phyloP scores from a whole-genome alignment of 345 rosid genomes.

The Euphorbia peplus region DNA sequence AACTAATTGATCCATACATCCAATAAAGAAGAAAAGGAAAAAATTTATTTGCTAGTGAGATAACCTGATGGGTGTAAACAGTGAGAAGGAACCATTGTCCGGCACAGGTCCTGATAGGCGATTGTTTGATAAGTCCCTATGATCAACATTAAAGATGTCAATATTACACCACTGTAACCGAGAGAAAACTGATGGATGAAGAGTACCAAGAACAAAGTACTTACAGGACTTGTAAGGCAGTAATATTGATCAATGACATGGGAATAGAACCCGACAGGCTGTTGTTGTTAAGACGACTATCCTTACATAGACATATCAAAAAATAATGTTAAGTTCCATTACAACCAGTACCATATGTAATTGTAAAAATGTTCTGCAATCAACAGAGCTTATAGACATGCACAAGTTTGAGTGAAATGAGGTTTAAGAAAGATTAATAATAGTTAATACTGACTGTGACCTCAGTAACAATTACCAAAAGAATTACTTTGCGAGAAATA shows the following conservation, averaged over 20 bases:
- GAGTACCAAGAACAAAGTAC: conserved; percentile 16
- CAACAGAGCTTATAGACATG: neutral
- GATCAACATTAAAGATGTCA: conserved; percentile 7
- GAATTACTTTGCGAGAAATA: neutral
- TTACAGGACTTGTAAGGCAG: conserved; percentile 37
- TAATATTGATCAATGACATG: conserved; percentile 32
- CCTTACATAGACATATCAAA: conserved; percentile 24
- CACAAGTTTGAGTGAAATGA: neutral
- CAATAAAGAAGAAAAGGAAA: neutral
- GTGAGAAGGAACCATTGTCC: conserved; percentile 32
- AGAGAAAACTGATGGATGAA: neutral
- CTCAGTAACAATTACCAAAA: neutral
- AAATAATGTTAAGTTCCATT: conserved; percentile 8
- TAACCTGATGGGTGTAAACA: conserved; percentile 39
- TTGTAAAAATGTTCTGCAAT: neutral
- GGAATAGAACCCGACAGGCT: conserved; percentile 38
- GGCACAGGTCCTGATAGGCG: conserved; percentile 38
- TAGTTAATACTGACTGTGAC: neutral
- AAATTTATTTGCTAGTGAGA: neutral
- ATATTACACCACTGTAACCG: conserved; percentile 1
- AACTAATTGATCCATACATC: conserved; percentile 2
- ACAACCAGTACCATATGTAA: neutral
- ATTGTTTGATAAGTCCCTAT: conserved; percentile 43
- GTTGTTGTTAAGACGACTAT: conserved; percentile 47
- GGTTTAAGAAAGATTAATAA: neutral